Base-by-base conservation (phyloP, 176 grass and related monocot genomes). In the Bonia amplexicaulis region DNA sequence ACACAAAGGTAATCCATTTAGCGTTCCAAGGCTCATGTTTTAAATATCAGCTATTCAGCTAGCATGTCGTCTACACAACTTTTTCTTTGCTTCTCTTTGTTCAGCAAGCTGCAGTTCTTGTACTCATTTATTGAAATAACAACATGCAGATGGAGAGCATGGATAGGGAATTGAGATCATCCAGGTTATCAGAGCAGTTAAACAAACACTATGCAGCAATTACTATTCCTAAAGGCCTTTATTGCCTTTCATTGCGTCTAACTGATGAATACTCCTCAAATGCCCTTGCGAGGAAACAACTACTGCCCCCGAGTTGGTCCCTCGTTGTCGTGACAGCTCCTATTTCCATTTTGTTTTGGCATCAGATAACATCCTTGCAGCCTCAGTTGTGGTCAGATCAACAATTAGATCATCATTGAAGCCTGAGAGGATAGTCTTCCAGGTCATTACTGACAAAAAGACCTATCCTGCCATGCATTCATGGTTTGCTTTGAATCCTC, bases 231-330 rank as follows among this genome's bases (percentile, higher is more conserved):
- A 98, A 98, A 94, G 91, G 93, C 68, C 85, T 98, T 52, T 88
- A 98, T 81, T 98, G 96, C 62, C 96, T 98, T 82, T 95, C 96
- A 3, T 86, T 98, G 60, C 93, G 91, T 55, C 86, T 98, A 82
- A 98, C 96, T 33, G 91, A 98, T 85, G 96, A 95, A 79, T 99
- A 99, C 78, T 99, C 93, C n/a, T 99, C 96, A 80, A 99, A 99
- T 83, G 96, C 96, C 76, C 93, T 92, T 76, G 96, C 96, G 15
- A 91, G 96, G 74, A 96, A 93, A 88, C 96, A 99, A 69, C 65
- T 99, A 63, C 96, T 91, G 55, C 88, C 96, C 33, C 96, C 25
- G 96, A 96, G 77, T 88, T 95, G 88, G 82, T 99, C 64, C 96
- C 96, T 40, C 29, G 84, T 68, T 89, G 96, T 58, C 92, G 88